Conservation (phyloP, 2,329 filamentous ascomycete species). For the Nothopassalora personata region DNA sequence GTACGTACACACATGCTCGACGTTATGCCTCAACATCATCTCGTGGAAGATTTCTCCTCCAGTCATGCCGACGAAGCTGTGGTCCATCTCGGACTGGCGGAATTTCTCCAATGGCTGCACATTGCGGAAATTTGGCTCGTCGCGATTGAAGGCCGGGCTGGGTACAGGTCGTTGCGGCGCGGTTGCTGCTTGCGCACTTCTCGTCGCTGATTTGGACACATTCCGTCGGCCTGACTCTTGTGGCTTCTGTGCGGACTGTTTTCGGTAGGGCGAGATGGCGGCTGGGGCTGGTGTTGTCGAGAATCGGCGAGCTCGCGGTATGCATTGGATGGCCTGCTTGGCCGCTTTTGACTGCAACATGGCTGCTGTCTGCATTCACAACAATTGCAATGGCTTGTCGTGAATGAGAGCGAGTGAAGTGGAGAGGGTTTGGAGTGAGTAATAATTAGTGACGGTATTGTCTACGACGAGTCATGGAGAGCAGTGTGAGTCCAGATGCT, state of each 20-base stretch:
- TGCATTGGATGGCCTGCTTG: conserved; percentile 35
- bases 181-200: conserved; percentile 41
- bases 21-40: conserved; percentile 91
- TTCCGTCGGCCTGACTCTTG: conserved; percentile 25
- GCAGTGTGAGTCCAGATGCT: background rate
- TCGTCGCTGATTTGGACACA: conserved; percentile 38
- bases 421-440: background rate
- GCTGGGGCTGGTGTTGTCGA: conserved; percentile 37
- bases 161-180: conserved; percentile 38
- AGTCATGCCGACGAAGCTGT: conserved; percentile 81
- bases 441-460: background rate
- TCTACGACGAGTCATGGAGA: background rate
- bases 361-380: conserved; percentile 20
- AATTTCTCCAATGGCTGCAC: conserved; percentile 45
- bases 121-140: conserved; percentile 35
- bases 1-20: conserved; percentile 87
- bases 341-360: conserved; percentile 33
- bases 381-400: background rate
- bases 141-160: conserved; percentile 48
- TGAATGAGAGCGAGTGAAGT: background rate
- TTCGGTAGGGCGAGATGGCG: conserved; percentile 42
- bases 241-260: conserved; percentile 12
- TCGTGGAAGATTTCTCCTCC: conserved; percentile 98
- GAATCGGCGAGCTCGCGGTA: conserved; percentile 40
- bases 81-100: conserved; percentile 47